Conservation (phyloP, 345 rosid genomes). For the Aquilaria malaccensis region DNA sequence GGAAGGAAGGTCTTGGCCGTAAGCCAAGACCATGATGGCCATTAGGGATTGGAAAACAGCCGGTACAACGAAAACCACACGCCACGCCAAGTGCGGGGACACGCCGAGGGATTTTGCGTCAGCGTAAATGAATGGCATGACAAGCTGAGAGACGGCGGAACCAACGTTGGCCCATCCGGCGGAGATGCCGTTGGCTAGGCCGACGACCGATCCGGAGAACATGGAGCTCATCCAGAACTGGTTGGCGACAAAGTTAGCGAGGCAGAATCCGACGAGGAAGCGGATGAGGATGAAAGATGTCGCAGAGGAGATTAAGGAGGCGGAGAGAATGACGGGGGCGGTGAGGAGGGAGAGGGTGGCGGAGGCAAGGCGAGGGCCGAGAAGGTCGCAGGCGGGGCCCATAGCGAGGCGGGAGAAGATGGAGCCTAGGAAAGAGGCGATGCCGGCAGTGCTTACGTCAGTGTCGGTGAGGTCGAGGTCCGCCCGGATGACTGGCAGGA, state of each 20-base stretch:
- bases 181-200: slow-evolving; percentile 67
- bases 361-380: slow-evolving; percentile 68
- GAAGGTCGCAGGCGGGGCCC: slow-evolving; percentile 71
- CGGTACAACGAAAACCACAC: slow-evolving; percentile 52
- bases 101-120: slow-evolving; percentile 16
- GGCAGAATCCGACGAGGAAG: slow-evolving; percentile 57
- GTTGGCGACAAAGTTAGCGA: slow-evolving; percentile 80
- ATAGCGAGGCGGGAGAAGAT: slow-evolving; percentile 84
- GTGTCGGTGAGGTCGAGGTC: slow-evolving; percentile 51
- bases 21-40: slow-evolving; percentile 9
- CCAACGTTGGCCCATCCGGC: slow-evolving; percentile 87
- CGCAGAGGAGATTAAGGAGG: slow-evolving; percentile 43
- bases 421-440: slow-evolving; percentile 73
- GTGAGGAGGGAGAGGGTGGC: slow-evolving; percentile 63
- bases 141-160: slow-evolving; percentile 61
- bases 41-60: slow-evolving; percentile 37
- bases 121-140: slow-evolving; percentile 59
- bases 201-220: slow-evolving; percentile 66
- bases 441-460: slow-evolving; percentile 45
- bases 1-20: slow-evolving; percentile 32
- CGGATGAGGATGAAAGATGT: slow-evolving; percentile 50
- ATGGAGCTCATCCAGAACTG: slow-evolving; percentile 94
- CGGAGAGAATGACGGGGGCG: slow-evolving; percentile 46
- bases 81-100: slow-evolving; percentile 48
- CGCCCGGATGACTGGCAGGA: slow-evolving; percentile 52